Evolutionary conservation across 2,329 filamentous ascomycete species (phyloP).

Genomic region (Emmonsiellopsis sp.): DNA sequence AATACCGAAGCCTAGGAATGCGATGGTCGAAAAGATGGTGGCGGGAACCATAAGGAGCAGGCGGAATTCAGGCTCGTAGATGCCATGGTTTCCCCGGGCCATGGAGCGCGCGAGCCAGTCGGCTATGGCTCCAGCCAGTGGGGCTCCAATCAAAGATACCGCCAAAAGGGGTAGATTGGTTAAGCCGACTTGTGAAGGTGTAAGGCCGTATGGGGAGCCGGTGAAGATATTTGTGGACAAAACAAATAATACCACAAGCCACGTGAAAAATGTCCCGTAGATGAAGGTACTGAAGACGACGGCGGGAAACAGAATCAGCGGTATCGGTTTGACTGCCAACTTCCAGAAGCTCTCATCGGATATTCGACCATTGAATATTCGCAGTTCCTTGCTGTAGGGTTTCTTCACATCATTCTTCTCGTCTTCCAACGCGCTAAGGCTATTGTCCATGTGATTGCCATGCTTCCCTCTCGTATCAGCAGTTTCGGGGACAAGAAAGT

Average conservation of each 20-base stretch:
- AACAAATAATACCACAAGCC: slow-evolving; percentile 28
- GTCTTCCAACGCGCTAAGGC: background rate
- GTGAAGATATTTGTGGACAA: slow-evolving; percentile 25
- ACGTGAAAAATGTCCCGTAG: slow-evolving; percentile 26
- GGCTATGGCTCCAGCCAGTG: slow-evolving; percentile 19
- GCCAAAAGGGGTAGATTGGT: slow-evolving; percentile 22
- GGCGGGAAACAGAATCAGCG: slow-evolving; percentile 22
- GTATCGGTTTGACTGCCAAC: slow-evolving; percentile 15
- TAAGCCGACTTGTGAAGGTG: slow-evolving; percentile 23
- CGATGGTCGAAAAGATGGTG: slow-evolving; percentile 22
- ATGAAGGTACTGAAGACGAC: slow-evolving; percentile 26
- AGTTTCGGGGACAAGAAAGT: slow-evolving; percentile 38
- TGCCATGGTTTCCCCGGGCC: slow-evolving; percentile 30
- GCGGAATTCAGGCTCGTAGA: slow-evolving; percentile 29
- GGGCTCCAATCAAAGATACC: slow-evolving; percentile 17
- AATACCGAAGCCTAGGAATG: slow-evolving; percentile 34
- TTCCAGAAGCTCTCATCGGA: slow-evolving; percentile 8
- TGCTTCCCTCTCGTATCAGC: slow-evolving; percentile 17
- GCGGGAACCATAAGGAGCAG: slow-evolving; percentile 18
- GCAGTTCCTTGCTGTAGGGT: slow-evolving; percentile 2
- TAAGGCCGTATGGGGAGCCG: slow-evolving; percentile 25
- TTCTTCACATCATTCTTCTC: background rate
- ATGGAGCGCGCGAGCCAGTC: slow-evolving; percentile 23
- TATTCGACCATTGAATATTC: slow-evolving; percentile 6
- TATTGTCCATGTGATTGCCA: background rate